Conservation (phyloP, 768 basidiomycete species). For the Boletus rufocinnamomeus region DNA sequence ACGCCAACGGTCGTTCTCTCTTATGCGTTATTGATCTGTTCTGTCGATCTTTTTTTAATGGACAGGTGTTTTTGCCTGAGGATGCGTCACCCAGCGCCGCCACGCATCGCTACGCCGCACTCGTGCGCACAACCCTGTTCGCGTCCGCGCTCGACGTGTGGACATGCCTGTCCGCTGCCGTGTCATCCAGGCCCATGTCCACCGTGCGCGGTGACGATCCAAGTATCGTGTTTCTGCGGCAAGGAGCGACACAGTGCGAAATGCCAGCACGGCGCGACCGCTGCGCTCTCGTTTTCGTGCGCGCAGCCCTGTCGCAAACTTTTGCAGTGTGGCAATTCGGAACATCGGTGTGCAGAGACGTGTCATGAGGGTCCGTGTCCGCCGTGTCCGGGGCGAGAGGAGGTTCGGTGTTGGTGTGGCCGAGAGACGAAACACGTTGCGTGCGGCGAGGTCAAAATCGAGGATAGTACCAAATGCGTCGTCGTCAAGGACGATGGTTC, state of each 20-base stretch:
- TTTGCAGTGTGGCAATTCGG: constrained; percentile 62
- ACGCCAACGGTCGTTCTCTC: not conserved
- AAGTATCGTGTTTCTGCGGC: constrained; percentile 79
- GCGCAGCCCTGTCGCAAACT: constrained; percentile 39
- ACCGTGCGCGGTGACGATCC: constrained; percentile 81
- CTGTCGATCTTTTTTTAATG: not conserved
- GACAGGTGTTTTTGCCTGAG: constrained; percentile 83
- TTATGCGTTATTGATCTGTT: not conserved
- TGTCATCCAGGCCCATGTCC: constrained; percentile 99
- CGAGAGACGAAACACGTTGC: constrained; percentile 53
- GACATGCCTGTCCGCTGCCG: constrained; percentile 77
- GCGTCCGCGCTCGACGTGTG: constrained; percentile 59
- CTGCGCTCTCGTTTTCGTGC: constrained; percentile 36
- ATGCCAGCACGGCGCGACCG: constrained; percentile 50
- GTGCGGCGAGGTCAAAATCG: constrained; percentile 67
- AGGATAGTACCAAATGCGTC: constrained; percentile 36
- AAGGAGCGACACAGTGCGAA: constrained; percentile 41
- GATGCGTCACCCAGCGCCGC: constrained; percentile 68
- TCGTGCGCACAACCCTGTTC: constrained; percentile 75
- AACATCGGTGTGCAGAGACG: constrained; percentile 62
- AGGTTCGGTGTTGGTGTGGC: constrained; percentile 80
- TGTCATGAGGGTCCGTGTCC: constrained; percentile 83
- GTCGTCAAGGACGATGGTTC: constrained; percentile 31
- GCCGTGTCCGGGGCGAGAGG: constrained; percentile 57
- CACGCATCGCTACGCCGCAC: constrained; percentile 71